These are phyloP conservation scores for Entomortierella chlamydospora DNA, from an alignment of 192 early-diverging fungal species.

Conservation along the genomic window DNA sequence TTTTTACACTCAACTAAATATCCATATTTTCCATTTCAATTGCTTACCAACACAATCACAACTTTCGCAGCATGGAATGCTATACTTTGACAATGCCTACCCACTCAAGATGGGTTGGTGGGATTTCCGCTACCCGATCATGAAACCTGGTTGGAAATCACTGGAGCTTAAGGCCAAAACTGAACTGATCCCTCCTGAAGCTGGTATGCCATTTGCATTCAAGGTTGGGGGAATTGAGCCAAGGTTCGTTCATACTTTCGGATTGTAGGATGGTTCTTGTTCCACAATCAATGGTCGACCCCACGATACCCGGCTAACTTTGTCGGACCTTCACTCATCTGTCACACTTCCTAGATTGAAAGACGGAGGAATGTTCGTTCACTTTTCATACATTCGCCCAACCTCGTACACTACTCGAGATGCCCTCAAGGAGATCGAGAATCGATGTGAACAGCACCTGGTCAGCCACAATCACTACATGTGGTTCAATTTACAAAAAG, in stretches of 20 bases:
- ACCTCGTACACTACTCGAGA: constrained; percentile 40
- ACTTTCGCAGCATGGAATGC: constrained; percentile 38
- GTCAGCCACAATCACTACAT: constrained; percentile 64
- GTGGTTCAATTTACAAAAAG: constrained; percentile 74
- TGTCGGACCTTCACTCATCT: background rate
- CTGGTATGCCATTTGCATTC: constrained; percentile 64
- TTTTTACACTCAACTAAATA: background rate
- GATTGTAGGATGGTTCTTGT: too few species aligned
- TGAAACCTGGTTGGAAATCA: constrained; percentile 45
- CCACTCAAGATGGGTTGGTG: constrained; percentile 56
- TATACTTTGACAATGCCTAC: constrained; percentile 54
- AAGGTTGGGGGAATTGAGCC: constrained; percentile 60
- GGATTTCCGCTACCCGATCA: constrained; percentile 42
- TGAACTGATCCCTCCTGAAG: constrained; percentile 55
- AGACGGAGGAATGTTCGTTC: constrained; percentile 66
- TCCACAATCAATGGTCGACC: too few species aligned
- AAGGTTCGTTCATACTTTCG: constrained; percentile 31
- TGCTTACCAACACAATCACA: background rate
- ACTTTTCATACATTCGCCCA: constrained; percentile 60
- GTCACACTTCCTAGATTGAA: constrained; percentile 36
- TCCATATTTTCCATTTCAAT: too few species aligned
- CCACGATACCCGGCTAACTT: too few species aligned
- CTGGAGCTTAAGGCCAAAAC: constrained; percentile 53
- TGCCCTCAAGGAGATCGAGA: constrained; percentile 58
- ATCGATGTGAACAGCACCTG: constrained; percentile 66